Conservation (phyloP, 2,329 filamentous ascomycete species). For the Aspergillus pseudoglaucus region DNA sequence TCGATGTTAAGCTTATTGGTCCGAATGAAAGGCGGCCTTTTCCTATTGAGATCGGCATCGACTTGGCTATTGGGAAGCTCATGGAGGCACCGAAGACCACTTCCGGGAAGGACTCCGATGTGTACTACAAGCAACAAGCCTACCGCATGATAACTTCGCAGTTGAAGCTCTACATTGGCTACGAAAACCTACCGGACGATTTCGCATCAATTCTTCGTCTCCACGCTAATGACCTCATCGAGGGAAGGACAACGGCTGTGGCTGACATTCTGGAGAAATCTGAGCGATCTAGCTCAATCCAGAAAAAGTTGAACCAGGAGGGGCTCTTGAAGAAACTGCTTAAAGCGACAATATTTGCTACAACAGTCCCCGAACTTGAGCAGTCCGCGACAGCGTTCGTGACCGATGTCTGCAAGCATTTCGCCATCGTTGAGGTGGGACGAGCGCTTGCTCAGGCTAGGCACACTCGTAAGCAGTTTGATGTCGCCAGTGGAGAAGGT, state of each 20-base stretch:
- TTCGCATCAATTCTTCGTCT: slow-evolving; percentile 76
- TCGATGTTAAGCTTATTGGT: slow-evolving; percentile 82
- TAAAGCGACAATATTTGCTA: slow-evolving; percentile 80
- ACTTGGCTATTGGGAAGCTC: slow-evolving; percentile 80
- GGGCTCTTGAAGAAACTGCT: slow-evolving; percentile 75
- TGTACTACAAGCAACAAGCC: slow-evolving; percentile 88
- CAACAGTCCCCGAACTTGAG: slow-evolving; percentile 73
- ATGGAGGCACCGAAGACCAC: slow-evolving; percentile 66
- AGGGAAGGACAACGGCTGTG: slow-evolving; percentile 65
- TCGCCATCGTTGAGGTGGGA: slow-evolving; percentile 83
- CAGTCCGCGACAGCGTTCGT: slow-evolving; percentile 69
- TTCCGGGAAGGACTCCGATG: slow-evolving; percentile 58
- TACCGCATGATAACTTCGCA: slow-evolving; percentile 82
- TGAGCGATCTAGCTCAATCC: slow-evolving; percentile 73
- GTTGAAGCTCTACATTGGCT: slow-evolving; percentile 82
- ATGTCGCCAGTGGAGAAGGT: slow-evolving; percentile 80
- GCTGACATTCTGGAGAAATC: slow-evolving; percentile 63
- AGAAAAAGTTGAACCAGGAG: slow-evolving; percentile 82
- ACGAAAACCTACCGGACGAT: slow-evolving; percentile 83
- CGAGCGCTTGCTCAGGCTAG: slow-evolving; percentile 75
- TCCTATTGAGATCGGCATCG: slow-evolving; percentile 76
- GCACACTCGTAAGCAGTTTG: slow-evolving; percentile 69
- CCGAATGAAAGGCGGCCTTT: slow-evolving; percentile 86
- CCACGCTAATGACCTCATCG: slow-evolving; percentile 77
- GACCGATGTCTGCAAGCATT: slow-evolving; percentile 76